A percentile compares a stretch with the other conserved stretches of the same genome.
phyloP scores from a whole-genome alignment of 257 asterid genomes.

The Ligustrum vulgare region DNA sequence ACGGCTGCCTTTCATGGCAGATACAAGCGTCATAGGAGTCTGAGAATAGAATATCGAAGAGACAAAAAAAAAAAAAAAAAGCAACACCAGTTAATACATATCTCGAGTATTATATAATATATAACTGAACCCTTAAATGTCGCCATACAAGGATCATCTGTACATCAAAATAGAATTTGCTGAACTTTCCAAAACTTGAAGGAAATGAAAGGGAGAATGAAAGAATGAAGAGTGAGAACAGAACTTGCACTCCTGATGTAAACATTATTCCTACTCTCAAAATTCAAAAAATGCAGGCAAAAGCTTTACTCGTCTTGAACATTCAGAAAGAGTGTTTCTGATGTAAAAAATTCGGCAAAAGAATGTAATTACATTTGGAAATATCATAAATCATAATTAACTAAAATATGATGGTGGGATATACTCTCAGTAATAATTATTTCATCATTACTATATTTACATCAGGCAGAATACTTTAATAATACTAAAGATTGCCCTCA shows the following conservation, averaged over 20 bases:
- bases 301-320: constrained; percentile 20
- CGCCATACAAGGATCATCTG: neutral
- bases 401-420: neutral
- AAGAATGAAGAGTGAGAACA: neutral
- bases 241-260: constrained; percentile 10
- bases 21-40: constrained; percentile 40
- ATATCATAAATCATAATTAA: neutral
- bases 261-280: neutral
- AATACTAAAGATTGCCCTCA: neutral
- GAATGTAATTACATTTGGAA: neutral
- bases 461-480: neutral
- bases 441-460: neutral
- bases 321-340: constrained; percentile 6
- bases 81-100: constrained; percentile 1
- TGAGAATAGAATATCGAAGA: constrained; percentile 17
- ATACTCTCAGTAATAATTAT: neutral
- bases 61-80: constrained; percentile 14
- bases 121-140: constrained; percentile 2
- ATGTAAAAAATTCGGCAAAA: neutral
- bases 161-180: neutral
- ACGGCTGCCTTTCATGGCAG: constrained; percentile 60
- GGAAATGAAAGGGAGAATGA: neutral
- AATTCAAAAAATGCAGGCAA: neutral
- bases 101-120: neutral
- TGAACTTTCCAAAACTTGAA: neutral